Conservation (phyloP, 2,329 filamentous ascomycete species). For the Lanzia echinophila region DNA sequence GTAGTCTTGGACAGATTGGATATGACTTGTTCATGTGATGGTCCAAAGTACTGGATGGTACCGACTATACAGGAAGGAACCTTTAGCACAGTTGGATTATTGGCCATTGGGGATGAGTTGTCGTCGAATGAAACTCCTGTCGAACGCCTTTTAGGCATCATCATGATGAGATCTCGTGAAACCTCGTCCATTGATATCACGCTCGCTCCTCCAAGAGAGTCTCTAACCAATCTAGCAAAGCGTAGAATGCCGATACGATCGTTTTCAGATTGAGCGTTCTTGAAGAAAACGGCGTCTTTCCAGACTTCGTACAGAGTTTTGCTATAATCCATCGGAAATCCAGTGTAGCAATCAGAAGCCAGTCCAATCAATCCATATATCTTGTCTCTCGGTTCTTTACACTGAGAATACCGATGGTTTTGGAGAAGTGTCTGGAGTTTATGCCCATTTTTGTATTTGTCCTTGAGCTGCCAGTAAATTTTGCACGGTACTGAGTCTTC, state of each 20-base stretch:
- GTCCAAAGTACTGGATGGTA: conserved; percentile 6
- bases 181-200: conserved; percentile 4
- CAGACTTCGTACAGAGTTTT: conserved; percentile 26
- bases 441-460: conserved; percentile 12
- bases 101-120: neutral
- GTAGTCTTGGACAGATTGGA: conserved; percentile 3
- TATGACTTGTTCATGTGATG: conserved; percentile 7
- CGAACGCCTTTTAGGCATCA: neutral
- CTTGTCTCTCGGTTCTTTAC: conserved; percentile 28
- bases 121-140: neutral
- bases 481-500: conserved; percentile 13
- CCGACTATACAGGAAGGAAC: conserved; percentile 9
- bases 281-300: conserved; percentile 26
- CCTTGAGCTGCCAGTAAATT: conserved; percentile 15
- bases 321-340: conserved; percentile 27
- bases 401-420: conserved; percentile 22
- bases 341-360: conserved; percentile 20
- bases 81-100: neutral
- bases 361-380: conserved; percentile 29
- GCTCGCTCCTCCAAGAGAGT: conserved; percentile 1
- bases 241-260: neutral
- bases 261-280: conserved; percentile 10
- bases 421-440: conserved; percentile 20
- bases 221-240: conserved; percentile 8
- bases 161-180: neutral